Evolutionary conservation across 2,329 filamentous ascomycete species (phyloP).

Genomic region (Pseudohalonectria lignicola): DNA sequence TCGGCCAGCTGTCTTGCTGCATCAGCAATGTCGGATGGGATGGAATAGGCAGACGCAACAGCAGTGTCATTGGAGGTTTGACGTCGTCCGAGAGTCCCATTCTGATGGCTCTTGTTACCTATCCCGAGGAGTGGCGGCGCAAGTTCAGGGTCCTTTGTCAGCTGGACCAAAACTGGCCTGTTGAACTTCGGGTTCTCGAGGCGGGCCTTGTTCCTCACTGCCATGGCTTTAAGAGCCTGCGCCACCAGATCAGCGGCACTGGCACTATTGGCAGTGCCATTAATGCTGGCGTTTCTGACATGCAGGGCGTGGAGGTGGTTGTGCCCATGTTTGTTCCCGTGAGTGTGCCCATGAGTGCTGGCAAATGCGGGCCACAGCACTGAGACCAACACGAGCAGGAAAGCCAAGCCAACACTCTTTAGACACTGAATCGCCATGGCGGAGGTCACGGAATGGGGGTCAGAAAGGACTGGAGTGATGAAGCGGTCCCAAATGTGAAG

Average conservation of each 20-base stretch:
- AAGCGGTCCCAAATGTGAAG: no score
- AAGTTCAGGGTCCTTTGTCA: background rate
- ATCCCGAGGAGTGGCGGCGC: background rate
- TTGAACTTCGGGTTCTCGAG: background rate
- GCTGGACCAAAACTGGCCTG: background rate
- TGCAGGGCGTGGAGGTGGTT: no score
- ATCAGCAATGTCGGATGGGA: background rate
- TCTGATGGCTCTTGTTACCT: no score
- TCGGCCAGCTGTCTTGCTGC: background rate
- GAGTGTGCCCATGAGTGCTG: no score
- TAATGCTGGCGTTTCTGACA: background rate
- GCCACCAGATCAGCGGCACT: background rate
- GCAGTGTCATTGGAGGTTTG: background rate
- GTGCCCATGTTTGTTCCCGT: no score
- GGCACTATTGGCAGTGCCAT: background rate
- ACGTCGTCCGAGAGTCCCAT: background rate
- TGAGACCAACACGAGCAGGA: no score
- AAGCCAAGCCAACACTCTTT: no score
- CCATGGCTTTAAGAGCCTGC: background rate
- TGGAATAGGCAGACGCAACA: background rate
- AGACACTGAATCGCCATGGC: no score
- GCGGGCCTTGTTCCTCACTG: background rate
- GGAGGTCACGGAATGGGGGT: no score
- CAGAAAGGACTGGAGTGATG: no score
- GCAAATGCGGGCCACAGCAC: no score